Evolutionary conservation across 371 early-diverging fungal genomes (phyloP).

Genomic region (Quaeritorhiza haematococci): DNA sequence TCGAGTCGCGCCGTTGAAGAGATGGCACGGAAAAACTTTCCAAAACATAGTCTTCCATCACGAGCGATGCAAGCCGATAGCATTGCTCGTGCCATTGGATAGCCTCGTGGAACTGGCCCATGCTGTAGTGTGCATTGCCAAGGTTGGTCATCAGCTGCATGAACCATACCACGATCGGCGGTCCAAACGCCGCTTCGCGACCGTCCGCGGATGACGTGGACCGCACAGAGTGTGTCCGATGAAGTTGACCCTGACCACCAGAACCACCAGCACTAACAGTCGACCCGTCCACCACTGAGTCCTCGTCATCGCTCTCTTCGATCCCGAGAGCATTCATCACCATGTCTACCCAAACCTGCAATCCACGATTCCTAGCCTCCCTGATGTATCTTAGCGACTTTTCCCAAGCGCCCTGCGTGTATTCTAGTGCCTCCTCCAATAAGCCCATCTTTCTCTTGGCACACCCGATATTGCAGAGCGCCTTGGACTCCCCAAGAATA

Average conservation of each 20-base stretch:
- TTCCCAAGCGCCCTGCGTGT: conserved; percentile 25
- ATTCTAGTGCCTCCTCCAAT: conserved; percentile 13
- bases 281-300: conserved; percentile 7
- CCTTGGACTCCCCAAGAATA: conserved; percentile 29
- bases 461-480: conserved; percentile 29
- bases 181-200: conserved; percentile 31
- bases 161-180: conserved; percentile 43
- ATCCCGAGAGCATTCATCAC: conserved; percentile 17
- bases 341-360: conserved; percentile 33
- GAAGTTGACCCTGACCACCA: background rate
- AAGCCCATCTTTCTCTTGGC: conserved; percentile 22
- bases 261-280: background rate
- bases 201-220: conserved; percentile 4
- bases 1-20: background rate
- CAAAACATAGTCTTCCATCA: conserved; percentile 46
- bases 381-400: conserved; percentile 22
- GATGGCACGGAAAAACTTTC: conserved; percentile 33
- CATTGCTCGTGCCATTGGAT: conserved; percentile 40
- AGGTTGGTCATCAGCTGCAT: conserved; percentile 37
- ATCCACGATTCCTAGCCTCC: conserved; percentile 12
- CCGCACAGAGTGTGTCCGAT: background rate
- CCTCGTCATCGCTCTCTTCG: conserved; percentile 8
- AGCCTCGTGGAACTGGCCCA: conserved; percentile 32
- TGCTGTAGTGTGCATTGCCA: conserved; percentile 35
- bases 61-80: conserved; percentile 30